Conservation (phyloP, 2,329 filamentous ascomycete genomes). For the Sporothrix luriei region DNA sequence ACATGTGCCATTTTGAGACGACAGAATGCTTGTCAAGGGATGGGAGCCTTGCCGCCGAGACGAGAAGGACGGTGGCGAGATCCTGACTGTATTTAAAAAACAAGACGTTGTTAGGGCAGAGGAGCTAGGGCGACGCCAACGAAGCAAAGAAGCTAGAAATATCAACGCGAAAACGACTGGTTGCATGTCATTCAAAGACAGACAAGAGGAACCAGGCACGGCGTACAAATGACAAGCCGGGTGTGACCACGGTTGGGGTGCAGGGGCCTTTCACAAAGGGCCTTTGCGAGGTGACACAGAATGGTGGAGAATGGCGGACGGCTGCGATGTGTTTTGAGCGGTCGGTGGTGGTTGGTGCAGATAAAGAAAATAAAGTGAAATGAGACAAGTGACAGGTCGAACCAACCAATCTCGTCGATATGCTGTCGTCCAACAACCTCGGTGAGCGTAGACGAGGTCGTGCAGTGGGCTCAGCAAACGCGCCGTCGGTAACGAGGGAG, state of each 20-base stretch:
- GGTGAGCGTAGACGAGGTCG: not conserved
- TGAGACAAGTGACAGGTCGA: not conserved
- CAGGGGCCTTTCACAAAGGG: too few relatives aligned
- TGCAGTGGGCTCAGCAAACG: not conserved
- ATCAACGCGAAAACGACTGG: too few relatives aligned
- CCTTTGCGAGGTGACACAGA: not conserved
- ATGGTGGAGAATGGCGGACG: too few relatives aligned
- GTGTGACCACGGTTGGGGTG: not conserved
- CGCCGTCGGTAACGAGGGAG: too few relatives aligned
- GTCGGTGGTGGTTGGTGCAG: not conserved
- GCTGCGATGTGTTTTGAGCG: not conserved
- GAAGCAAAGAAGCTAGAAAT: too few relatives aligned
- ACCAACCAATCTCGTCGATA: not conserved
- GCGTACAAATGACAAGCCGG: not conserved
- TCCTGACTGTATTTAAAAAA: too few relatives aligned
- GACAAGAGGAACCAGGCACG: not conserved
- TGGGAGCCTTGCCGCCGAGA: not conserved
- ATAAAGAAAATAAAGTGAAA: not conserved
- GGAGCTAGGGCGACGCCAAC: too few relatives aligned
- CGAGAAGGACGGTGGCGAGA: not conserved
- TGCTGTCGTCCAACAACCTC: not conserved
- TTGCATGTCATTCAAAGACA: not conserved
- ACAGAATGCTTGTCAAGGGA: not conserved
- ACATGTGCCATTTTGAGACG: not conserved
- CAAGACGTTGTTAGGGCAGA: too few relatives aligned